Evolutionary conservation across 257 asterid species (phyloP).

Genomic region (Solanum verrucosum): DNA sequence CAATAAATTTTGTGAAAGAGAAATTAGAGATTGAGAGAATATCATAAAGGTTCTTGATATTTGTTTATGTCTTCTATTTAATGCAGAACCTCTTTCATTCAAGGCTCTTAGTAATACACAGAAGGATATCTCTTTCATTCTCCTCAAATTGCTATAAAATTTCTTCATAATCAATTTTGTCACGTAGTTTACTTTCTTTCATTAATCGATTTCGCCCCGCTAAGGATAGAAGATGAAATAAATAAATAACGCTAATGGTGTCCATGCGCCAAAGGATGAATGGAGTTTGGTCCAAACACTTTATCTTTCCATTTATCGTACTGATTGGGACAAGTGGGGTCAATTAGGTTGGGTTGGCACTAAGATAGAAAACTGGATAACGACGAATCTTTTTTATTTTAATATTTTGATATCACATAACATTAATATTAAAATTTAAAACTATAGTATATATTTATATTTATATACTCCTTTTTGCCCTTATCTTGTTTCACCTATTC

Average conservation of each 20-base stretch:
- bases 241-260: background rate
- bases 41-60: background rate
- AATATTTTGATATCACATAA: background rate
- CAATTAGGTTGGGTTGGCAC: background rate
- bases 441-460: background rate
- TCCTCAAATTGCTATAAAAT: background rate
- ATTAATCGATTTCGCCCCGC: fast-evolving
- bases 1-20: background rate
- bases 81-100: background rate
- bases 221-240: background rate
- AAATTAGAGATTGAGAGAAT: no score
- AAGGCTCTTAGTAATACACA: background rate
- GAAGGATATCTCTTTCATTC: background rate
- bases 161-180: background rate
- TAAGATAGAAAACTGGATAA: constrained; percentile 3
- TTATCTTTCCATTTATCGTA: background rate
- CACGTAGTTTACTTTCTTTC: background rate
- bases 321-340: background rate
- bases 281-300: background rate
- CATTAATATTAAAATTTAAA: background rate
- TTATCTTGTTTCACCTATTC: background rate
- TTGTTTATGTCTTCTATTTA: background rate
- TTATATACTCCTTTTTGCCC: background rate
- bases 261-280: background rate
- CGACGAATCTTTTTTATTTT: background rate